phyloP scores from a whole-genome alignment of 192 early-diverging fungal genomes.

The Dispira simplex region DNA sequence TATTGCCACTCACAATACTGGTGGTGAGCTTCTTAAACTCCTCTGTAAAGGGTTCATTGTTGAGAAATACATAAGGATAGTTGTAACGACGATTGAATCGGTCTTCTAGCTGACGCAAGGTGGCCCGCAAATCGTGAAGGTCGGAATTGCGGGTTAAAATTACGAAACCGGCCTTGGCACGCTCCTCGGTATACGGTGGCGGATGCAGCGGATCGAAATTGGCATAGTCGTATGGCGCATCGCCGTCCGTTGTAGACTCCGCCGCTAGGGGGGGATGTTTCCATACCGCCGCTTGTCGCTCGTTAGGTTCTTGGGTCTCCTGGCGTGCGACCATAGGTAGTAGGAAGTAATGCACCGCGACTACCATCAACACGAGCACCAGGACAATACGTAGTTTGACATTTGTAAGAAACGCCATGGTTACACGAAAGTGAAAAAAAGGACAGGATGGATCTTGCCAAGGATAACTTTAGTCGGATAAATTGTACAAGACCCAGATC shows the following conservation, averaged over 20 bases:
- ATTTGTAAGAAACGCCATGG: not conserved
- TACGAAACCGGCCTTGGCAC: slow-evolving; percentile 52
- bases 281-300: not conserved
- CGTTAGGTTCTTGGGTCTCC: not conserved
- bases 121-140: slow-evolving; percentile 37
- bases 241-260: not conserved
- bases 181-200: slow-evolving; percentile 11
- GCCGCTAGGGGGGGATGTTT: not conserved
- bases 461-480: not conserved
- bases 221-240: not conserved
- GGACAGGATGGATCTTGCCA: no score
- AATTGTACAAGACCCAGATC: not conserved
- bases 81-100: slow-evolving; percentile 55
- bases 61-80: slow-evolving; percentile 78
- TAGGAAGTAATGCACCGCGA: slow-evolving; percentile 8
- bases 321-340: not conserved
- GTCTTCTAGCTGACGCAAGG: slow-evolving; percentile 53
- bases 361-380: slow-evolving; percentile 2
- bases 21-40: slow-evolving; percentile 42
- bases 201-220: slow-evolving; percentile 3
- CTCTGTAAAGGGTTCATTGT: slow-evolving; percentile 56
- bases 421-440: not conserved
- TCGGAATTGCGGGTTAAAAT: slow-evolving; percentile 59
- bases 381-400: slow-evolving; percentile 2
- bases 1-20: slow-evolving; percentile 7